Percentiles rank a stretch among this genome's conserved stretches.
Conservation (phyloP, 2,329 filamentous ascomycete species). For the Exophiala aquamarina region DNA sequence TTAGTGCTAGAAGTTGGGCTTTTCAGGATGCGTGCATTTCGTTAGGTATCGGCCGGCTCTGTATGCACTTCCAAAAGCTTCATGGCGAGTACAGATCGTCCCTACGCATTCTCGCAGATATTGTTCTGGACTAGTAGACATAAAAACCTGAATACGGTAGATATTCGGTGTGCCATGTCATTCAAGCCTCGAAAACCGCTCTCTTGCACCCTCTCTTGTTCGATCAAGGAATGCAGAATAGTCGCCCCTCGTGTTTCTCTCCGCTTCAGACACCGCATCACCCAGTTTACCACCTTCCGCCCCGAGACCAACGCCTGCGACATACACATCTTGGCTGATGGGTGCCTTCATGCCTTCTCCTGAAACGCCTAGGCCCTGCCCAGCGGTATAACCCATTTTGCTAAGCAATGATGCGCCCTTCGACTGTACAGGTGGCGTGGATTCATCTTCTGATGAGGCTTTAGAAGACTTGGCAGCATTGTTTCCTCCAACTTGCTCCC, state of each 20-base stretch:
- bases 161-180: background rate
- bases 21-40: too few relatives aligned
- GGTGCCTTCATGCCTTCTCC: constrained; percentile 47
- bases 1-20: too few relatives aligned
- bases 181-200: constrained; percentile 47
- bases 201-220: constrained; percentile 47
- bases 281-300: constrained; percentile 51
- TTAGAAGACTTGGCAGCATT: constrained; percentile 8
- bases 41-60: too few relatives aligned
- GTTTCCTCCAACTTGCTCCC: constrained; percentile 22
- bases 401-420: constrained; percentile 52
- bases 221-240: constrained; percentile 51
- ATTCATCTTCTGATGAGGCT: constrained; percentile 11
- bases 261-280: constrained; percentile 49
- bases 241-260: constrained; percentile 46
- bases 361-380: constrained; percentile 48
- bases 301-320: constrained; percentile 50
- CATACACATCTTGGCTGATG: constrained; percentile 50
- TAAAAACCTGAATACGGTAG: too few relatives aligned
- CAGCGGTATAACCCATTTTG: constrained; percentile 52
- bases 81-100: too few relatives aligned
- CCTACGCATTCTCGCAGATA: too few relatives aligned
- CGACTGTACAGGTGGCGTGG: constrained; percentile 37
- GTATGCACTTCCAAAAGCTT: too few relatives aligned
- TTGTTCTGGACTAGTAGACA: too few relatives aligned